These are phyloP conservation scores for Salix exigua DNA, from an alignment of 345 rosid genomes.

Conservation along the genomic window DNA sequence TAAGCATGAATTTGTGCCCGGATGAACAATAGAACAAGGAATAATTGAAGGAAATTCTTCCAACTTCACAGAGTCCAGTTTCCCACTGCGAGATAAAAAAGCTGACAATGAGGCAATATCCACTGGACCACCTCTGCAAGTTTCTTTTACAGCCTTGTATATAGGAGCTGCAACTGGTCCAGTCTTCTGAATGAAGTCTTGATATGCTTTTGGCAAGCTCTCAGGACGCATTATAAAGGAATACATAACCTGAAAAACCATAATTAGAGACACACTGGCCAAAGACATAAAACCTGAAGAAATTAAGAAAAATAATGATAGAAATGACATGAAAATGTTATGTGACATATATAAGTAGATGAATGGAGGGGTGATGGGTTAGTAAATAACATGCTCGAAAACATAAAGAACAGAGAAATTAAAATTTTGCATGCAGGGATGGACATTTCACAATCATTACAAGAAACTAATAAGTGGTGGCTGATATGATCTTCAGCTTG, in stretches of 20 bases:
- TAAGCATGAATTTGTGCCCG: conserved; percentile 69
- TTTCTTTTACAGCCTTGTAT: conserved; percentile 86
- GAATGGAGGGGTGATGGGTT: neutral
- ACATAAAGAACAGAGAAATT: neutral
- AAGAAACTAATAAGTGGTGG: neutral
- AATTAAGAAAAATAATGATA: neutral
- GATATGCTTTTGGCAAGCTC: conserved; percentile 94
- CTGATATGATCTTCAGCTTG: neutral
- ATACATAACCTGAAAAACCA: conserved; percentile 39
- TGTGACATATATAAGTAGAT: neutral
- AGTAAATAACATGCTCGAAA: neutral
- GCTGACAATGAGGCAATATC: conserved; percentile 70
- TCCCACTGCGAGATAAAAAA: conserved; percentile 50
- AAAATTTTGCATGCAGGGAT: neutral
- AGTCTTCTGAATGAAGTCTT: conserved; percentile 91
- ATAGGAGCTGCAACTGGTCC: conserved; percentile 91
- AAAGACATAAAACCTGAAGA: neutral
- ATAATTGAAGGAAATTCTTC: conserved; percentile 78
- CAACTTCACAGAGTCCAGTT: conserved; percentile 48
- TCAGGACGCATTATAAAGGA: conserved; percentile 45
- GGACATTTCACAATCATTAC: neutral
- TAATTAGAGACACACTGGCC: neutral
- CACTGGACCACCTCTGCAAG: conserved; percentile 85
- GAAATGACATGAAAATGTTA: neutral
- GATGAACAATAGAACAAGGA: conserved; percentile 93